phyloP scores from a whole-genome alignment of 2,329 filamentous ascomycete genomes.

The Scleromitrula shiraiana region DNA sequence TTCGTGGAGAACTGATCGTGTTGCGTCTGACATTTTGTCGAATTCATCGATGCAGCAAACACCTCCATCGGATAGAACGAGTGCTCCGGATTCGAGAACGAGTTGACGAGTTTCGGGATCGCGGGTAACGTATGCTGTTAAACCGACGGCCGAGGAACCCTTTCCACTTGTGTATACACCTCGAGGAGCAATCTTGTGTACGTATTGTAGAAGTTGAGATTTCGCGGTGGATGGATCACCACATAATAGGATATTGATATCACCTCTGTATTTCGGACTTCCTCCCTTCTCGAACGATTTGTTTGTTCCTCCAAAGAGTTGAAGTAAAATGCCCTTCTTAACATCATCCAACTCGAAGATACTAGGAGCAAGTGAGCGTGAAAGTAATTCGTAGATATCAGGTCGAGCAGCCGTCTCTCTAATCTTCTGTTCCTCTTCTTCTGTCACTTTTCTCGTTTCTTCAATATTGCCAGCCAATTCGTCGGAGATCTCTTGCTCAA shows the following conservation, averaged over 20 bases:
- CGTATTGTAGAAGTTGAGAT: conserved; percentile 87
- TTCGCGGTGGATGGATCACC: conserved; percentile 96
- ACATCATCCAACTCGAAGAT: conserved; percentile 98
- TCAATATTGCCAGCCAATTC: conserved; percentile 61
- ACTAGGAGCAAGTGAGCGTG: conserved; percentile 85
- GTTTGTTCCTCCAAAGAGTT: conserved; percentile 95
- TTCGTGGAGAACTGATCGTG: conserved; percentile 67
- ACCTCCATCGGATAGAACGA: conserved; percentile 67
- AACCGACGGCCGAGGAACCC: conserved; percentile 66
- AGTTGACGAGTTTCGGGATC: conserved; percentile 67
- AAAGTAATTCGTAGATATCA: conserved; percentile 88
- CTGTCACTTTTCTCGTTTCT: conserved; percentile 72
- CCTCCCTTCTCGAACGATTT: conserved; percentile 96
- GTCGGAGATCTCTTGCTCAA: conserved; percentile 65
- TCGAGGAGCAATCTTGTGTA: conserved; percentile 94
- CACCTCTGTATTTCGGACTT: conserved; percentile 89
- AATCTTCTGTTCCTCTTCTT: conserved; percentile 87
- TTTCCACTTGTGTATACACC: conserved; percentile 72
- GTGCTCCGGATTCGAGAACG: conserved; percentile 65
- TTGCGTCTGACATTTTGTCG: conserved; percentile 72
- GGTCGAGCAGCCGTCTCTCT: conserved; percentile 67
- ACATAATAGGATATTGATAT: conserved; percentile 94
- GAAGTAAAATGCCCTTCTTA: conserved; percentile 94
- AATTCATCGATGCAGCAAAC: conserved; percentile 76
- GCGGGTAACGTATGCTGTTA: conserved; percentile 69